Evolutionary conservation across 2,329 filamentous ascomycete genomes (phyloP), one percentile per base, ranked within the genome.

Genomic region (Colletotrichum phormii): DNA sequence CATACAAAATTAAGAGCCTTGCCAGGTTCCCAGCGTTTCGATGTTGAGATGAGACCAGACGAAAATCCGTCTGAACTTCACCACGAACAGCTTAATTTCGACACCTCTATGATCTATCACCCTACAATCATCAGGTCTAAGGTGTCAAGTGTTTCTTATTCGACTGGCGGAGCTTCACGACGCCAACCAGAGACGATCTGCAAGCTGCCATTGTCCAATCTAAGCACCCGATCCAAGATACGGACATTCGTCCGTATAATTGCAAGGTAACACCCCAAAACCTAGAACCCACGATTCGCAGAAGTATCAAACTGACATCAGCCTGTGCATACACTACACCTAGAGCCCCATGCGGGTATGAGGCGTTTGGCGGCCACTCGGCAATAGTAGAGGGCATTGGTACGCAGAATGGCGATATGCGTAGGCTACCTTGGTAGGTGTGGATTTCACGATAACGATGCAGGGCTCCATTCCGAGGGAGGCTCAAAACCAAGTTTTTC

Each of bases 381-480:
- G 31, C 29, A 18, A 13, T 13, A 18, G 57, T 62, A 55, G 66
- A 49, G n/a, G 70, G 60, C 60, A 49, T 4, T 54, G 60, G 46
- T 46, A 46, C 35, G 22, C 42, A 69, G 59, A 53, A 55, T 18
- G 22, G 31, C 53, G 46, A 64, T 26, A n/a, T 51, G 70, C 53
- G 31, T 18, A 2, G 18, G 31, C 37, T 59, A 42, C 15, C 5
- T 42, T 42, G 29, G 49, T 26, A 53, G 35, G 18, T 54, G 66
- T 60, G 59, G 60, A 64, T 60, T 60, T 29, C 42, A 46, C 54
- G 60, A 71, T 54, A 61, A 71, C 29, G 12, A n/a, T 46, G 35
- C 65, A 64, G 33, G 42, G 60, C 29, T 72, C 26, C 26, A 64
- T 51, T 35, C n/a, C 7, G 42, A 49, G 18, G 59, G 64, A 70